Conservation (phyloP, 768 basidiomycete species). For the Xerocomellus chrysenteron region DNA sequence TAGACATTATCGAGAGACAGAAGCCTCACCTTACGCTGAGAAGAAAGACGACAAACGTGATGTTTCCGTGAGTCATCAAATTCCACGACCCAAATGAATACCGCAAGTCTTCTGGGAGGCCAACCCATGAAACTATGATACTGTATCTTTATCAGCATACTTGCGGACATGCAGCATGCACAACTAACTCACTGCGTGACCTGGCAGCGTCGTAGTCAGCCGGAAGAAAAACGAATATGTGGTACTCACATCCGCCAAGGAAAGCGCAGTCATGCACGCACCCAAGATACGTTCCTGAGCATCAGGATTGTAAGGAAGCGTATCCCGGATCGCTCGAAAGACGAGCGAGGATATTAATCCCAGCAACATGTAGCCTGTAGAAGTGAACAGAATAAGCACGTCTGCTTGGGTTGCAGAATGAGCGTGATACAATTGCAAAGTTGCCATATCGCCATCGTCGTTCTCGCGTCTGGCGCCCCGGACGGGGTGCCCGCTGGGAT, state of each 20-base stretch:
- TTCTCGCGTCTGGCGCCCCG: slow-evolving; percentile 44
- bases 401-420: neutral
- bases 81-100: slow-evolving; percentile 61
- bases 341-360: slow-evolving; percentile 65
- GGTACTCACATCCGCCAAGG: slow-evolving; percentile 64
- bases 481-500: slow-evolving; percentile 43
- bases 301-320: slow-evolving; percentile 52
- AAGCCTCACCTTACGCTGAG: slow-evolving; percentile 51
- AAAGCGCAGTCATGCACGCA: slow-evolving; percentile 58
- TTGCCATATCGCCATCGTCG: slow-evolving; percentile 65
- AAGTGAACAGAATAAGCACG: neutral
- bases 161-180: neutral
- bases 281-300: slow-evolving; percentile 71
- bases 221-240: neutral
- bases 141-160: slow-evolving; percentile 36
- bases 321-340: slow-evolving; percentile 64
- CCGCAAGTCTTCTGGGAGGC: slow-evolving; percentile 55
- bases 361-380: slow-evolving; percentile 58
- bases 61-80: slow-evolving; percentile 73
- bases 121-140: slow-evolving; percentile 53
- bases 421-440: slow-evolving; percentile 56
- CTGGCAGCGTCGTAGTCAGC: slow-evolving; percentile 32
- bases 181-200: slow-evolving; percentile 54
- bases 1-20: neutral
- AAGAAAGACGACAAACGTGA: slow-evolving; percentile 59